These are phyloP conservation scores for Lactuca saligna DNA, from an alignment of 129 eudicot genomes.

Conservation along the genomic window DNA sequence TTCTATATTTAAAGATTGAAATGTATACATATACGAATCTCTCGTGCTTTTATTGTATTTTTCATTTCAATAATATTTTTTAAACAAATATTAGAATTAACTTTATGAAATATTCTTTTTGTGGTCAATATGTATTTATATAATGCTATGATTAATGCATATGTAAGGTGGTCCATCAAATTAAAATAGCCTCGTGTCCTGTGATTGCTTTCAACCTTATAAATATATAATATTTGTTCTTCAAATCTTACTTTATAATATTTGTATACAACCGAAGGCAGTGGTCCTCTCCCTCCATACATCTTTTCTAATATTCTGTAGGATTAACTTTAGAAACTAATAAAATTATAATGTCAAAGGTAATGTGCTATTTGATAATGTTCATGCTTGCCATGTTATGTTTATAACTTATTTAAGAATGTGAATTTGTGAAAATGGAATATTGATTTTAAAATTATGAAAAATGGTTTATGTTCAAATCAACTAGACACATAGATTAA, in stretches of 20 bases:
- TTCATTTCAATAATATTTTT: neutral
- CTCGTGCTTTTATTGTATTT: neutral
- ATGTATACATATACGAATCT: too few relatives aligned
- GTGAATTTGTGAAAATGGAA: neutral
- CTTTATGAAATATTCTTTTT: conserved; percentile 8
- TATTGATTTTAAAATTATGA: too few relatives aligned
- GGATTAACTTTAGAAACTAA: neutral
- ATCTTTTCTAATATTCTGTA: too few relatives aligned
- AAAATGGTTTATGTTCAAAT: neutral
- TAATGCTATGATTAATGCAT: neutral
- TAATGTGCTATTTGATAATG: conserved; percentile 6
- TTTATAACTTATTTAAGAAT: neutral
- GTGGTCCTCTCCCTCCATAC: neutral
- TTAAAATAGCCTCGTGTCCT: conserved; percentile 20
- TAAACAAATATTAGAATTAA: neutral
- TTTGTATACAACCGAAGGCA: neutral
- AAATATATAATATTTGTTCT: neutral
- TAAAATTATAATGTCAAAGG: neutral
- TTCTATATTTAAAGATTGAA: too few relatives aligned
- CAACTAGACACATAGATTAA: neutral
- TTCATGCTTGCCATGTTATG: conserved; percentile 14
- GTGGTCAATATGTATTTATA: conserved; percentile 8
- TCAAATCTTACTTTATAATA: conserved; percentile 1
- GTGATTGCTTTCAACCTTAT: conserved; percentile 22
- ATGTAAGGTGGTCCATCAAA: conserved; percentile 14